Base-by-base conservation (phyloP, 1,139 yeast genomes). In the Candida labiduridarum region DNA sequence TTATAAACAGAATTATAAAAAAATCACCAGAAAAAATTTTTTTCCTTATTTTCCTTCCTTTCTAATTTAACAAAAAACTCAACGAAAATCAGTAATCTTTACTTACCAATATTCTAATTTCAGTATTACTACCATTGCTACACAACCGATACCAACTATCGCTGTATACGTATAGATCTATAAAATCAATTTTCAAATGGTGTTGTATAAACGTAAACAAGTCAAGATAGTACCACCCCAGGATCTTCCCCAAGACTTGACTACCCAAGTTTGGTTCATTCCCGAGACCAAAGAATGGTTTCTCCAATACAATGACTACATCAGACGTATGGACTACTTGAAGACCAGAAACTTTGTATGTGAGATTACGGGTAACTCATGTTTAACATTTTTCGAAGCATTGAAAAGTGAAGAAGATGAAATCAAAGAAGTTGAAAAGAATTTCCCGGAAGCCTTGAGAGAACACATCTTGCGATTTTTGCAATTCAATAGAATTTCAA, bases 281-380 rank as follows among this genome's bases (percentile, higher is more conserved):
- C 84, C 89, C 18, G 84, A 84, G 56, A 92, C 98, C 2, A 86
- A 85, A 48, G 98, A 94, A 71, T 92, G 96, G 89, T 94, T 91
- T 65, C 60, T 73, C 19, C 73, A 76, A 11, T 94, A 94, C 65
- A 91, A 87, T 49, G 89, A 84, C 10, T 94, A 89, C 63, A 71
- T 94, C 50, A 68, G 70, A 15, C 69, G 92, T 49, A 69, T 87
- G 72, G 91, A 87, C 65, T 87, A 85, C 66, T 88, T 87, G 66
- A 79, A 78, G 55, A 80, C 84, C 52, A 83, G 84, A 57, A 87
- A 89, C 65, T 94, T 94, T 69, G 96, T 91, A 6, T 94, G 98
- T 71, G 99, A 94, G 71, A 87, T 94, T 50, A 90, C 97, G 0
- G 99, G 99, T 25, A 90, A 91, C 61, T 87, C 97, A 16, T 87